phyloP scores from a whole-genome alignment of 495 filamentous ascomycete species.

The Hamigera avellanea region DNA sequence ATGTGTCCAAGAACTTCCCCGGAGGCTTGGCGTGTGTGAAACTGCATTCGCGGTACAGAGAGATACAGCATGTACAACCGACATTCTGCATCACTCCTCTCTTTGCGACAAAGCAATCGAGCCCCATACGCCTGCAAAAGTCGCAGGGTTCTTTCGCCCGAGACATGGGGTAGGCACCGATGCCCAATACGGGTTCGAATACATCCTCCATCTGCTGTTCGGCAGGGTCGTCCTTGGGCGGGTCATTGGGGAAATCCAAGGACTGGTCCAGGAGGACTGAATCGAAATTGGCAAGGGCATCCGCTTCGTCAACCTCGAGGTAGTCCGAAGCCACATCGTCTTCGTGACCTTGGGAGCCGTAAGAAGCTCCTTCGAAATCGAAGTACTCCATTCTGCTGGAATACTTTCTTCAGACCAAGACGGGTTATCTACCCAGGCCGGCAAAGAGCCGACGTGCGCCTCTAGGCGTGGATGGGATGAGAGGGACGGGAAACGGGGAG shows the following conservation, averaged over 20 bases:
- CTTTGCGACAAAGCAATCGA: slow-evolving; percentile 65
- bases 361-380: slow-evolving; percentile 40
- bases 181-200: slow-evolving; percentile 20
- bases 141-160: slow-evolving; percentile 50
- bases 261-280: slow-evolving; percentile 26
- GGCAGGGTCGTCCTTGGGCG: slow-evolving; percentile 16
- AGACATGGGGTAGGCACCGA: slow-evolving; percentile 34
- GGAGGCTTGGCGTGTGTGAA: slow-evolving; percentile 42
- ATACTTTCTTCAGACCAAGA: slow-evolving; percentile 1
- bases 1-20: slow-evolving; percentile 37
- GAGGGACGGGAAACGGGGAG: slow-evolving; percentile 1
- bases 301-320: slow-evolving; percentile 25
- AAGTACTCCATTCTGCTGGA: slow-evolving; percentile 38
- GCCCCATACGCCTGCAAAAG: slow-evolving; percentile 54
- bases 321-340: slow-evolving; percentile 32
- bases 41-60: slow-evolving; percentile 63
- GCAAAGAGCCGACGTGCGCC: no score
- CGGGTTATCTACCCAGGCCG: no score
- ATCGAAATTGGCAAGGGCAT: slow-evolving; percentile 22
- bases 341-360: slow-evolving; percentile 23
- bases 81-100: slow-evolving; percentile 54
- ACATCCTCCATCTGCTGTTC: slow-evolving; percentile 14
- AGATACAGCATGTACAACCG: slow-evolving; percentile 69
- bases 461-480: not conserved
- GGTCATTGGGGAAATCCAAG: slow-evolving; percentile 23